A percentile compares a stretch with the other conserved stretches of the same genome.
Conservation (phyloP, 2,329 filamentous ascomycete genomes). For the Pseudocercospora vitis region DNA sequence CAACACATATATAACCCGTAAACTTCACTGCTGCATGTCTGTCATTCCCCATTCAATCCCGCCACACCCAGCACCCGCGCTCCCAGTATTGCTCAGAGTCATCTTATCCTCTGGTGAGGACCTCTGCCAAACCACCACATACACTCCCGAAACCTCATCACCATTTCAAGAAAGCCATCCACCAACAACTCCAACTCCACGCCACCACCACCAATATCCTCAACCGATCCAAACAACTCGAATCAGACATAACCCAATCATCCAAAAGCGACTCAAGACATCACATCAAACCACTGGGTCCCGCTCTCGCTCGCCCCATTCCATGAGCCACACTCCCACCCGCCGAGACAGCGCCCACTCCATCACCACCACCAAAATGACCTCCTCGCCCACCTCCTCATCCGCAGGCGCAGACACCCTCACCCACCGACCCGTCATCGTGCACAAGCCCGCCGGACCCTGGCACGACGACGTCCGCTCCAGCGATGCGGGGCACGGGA, state of each 20-base stretch:
- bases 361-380: too few species aligned
- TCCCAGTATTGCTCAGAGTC: not conserved
- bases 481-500: conserved; percentile 1
- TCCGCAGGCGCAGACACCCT: conserved; percentile 5
- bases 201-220: too few species aligned
- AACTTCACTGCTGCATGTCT: not conserved
- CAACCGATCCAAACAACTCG: too few species aligned
- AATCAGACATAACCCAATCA: too few species aligned
- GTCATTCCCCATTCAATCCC: not conserved
- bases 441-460: conserved; percentile 20
- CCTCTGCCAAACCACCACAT: not conserved
- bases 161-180: not conserved
- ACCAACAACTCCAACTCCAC: too few species aligned
- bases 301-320: too few species aligned
- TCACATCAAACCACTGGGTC: too few species aligned
- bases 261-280: too few species aligned
- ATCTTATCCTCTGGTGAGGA: not conserved
- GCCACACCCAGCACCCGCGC: not conserved
- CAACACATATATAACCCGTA: conserved; percentile 4
- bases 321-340: too few species aligned
- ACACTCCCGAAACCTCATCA: not conserved
- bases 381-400: conserved; percentile 3
- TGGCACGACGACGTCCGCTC: conserved; percentile 13
- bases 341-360: conserved; percentile 2
- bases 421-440: conserved; percentile 14